Percentiles rank a stretch among this genome's conserved stretches.
These are phyloP conservation scores for Rhodomyrtus tomentosa DNA, from an alignment of 345 rosid genomes.

Conservation along the genomic window DNA sequence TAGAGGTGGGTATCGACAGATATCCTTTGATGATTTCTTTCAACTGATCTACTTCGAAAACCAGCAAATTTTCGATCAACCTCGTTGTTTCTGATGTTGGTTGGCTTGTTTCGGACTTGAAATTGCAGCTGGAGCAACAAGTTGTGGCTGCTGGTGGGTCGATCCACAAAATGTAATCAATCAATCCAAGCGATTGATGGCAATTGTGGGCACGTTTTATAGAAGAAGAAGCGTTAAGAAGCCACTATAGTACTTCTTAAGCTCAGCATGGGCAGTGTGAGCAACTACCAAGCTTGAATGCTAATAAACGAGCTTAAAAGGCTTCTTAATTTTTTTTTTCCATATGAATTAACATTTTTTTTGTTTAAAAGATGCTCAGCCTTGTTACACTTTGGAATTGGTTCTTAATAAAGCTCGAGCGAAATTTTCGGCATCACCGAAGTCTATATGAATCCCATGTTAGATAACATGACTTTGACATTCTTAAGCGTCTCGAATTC, in stretches of 20 bases:
- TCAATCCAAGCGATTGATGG: background rate
- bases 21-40: background rate
- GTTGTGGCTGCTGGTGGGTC: conserved; percentile 83
- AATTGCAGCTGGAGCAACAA: conserved; percentile 75
- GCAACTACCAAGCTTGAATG: background rate
- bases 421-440: background rate
- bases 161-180: conserved; percentile 17
- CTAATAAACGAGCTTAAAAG: background rate
- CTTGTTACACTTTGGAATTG: background rate
- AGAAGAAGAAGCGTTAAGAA: background rate
- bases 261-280: background rate
- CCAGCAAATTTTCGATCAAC: background rate
- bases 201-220: background rate
- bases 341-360: background rate
- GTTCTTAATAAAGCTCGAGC: background rate
- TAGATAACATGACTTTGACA: background rate
- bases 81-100: background rate
- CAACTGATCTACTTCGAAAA: background rate
- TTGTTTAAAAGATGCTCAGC: background rate
- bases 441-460: background rate
- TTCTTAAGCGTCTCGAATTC: background rate
- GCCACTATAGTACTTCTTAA: background rate
- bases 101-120: background rate
- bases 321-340: background rate
- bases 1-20: conserved; percentile 32